Percentiles rank a stretch among this genome's conserved stretches.
Evolutionary conservation across 1,284 basidiomycete genomes (phyloP).

Genomic region (Puccinia triticina): DNA sequence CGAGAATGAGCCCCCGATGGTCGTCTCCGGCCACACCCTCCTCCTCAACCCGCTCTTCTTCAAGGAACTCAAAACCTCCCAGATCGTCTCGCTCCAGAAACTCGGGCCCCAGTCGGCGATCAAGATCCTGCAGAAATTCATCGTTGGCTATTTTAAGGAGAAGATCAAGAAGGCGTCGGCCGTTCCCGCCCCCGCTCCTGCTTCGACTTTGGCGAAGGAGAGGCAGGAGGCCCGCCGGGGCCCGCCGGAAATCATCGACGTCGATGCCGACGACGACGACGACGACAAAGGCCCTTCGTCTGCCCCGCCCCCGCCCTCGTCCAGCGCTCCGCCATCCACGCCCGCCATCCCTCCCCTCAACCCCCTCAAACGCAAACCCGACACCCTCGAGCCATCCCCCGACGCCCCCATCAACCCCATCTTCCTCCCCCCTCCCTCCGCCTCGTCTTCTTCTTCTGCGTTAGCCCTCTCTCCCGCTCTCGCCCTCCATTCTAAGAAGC

Average conservation of each 20-base stretch:
- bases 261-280: too few relatives aligned
- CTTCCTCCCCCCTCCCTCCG: neutral
- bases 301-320: neutral
- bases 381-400: too few relatives aligned
- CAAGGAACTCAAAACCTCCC: conserved; percentile 6
- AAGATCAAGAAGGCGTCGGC: neutral
- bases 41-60: conserved; percentile 38
- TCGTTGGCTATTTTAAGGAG: conserved; percentile 44
- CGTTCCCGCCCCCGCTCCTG: too few relatives aligned
- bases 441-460: neutral
- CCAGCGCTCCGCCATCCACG: neutral
- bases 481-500: neutral
- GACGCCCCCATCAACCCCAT: neutral
- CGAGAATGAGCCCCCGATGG: conserved; percentile 35
- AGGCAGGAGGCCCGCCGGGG: neutral
- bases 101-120: conserved; percentile 30
- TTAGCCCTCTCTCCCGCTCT: neutral
- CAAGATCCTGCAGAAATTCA: conserved; percentile 46
- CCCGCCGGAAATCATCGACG: too few relatives aligned
- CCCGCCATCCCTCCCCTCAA: neutral
- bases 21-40: neutral
- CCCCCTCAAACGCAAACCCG: neutral
- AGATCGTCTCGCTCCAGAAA: conserved; percentile 19
- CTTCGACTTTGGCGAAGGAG: too few relatives aligned
- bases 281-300: too few relatives aligned